Evolutionary conservation across 345 rosid species (phyloP), one percentile per base, ranked within the genome.

Genomic region (Hibiscus mutabilis): DNA sequence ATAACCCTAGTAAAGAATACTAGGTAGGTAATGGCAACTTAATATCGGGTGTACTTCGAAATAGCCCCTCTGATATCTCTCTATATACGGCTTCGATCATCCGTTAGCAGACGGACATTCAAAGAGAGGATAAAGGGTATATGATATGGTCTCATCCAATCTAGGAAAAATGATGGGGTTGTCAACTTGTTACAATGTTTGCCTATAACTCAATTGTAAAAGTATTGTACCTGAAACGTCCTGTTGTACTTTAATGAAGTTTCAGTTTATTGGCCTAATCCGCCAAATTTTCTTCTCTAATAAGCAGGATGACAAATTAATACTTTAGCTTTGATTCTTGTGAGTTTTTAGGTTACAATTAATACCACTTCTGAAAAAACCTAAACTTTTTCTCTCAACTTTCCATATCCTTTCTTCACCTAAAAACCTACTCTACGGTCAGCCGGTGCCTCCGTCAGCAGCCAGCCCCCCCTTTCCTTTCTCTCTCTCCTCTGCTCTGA

Each of bases 11-110:
- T 2, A 15, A 63, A 33, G 68, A 47, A 21, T 35, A 24, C 2
- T 24, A 57, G 61, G 31, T 57, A 29, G 33, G 61, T 57, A 57
- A 11, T 57, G 61, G n/a, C 60, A 57, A 57, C 61, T 57, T 57
- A 57, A 57, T 22, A 21, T 14, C 40, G 22, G 21, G 8, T 25
- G 47, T 14, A 16, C 22, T 15, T 57, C 16, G 33, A 57, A 66
- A 49, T 1, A 19, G 1, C 21, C 21, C 5, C 25, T 68, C 71
- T 10, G 44, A 29, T 68, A 40, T 49, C 27, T 18, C 55, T 51
- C 19, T 15, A 6, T 51, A 2, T 16, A 2, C 4, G 11, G 14
- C 1, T 52, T 44, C 5, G 29, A 12, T 68, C 72, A 18, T 31
- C 61, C 15, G 3, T 52, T 51, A 68, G 47, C 2, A 18, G 57